A percentile compares a stretch with the other conserved stretches of the same genome.
These are phyloP conservation scores for Linnemannia hyalina DNA, from an alignment of 192 early-diverging fungal genomes.

Conservation along the genomic window DNA sequence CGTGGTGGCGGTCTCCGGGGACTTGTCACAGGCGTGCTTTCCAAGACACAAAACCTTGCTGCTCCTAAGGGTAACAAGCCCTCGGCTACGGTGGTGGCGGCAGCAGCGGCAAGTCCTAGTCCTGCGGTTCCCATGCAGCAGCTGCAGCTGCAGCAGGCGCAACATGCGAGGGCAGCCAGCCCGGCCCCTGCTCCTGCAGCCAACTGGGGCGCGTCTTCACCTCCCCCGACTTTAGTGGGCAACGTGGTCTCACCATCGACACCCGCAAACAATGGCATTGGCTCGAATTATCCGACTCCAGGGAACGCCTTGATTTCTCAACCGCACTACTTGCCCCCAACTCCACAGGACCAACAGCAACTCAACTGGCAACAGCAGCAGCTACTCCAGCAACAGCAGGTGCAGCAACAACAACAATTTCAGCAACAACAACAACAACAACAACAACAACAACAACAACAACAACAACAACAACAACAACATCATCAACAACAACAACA, in stretches of 20 bases:
- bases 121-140: not conserved
- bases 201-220: not conserved
- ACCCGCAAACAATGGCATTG: not conserved
- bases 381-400: slow-evolving; percentile 7
- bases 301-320: slow-evolving; percentile 1
- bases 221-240: not conserved
- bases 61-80: not conserved
- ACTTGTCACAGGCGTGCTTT: not conserved
- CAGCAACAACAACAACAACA: not conserved
- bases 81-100: not conserved
- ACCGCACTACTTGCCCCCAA: not conserved
- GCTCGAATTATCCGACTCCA: not conserved
- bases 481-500: not conserved
- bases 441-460: not conserved
- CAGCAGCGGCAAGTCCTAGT: not conserved
- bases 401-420: slow-evolving; percentile 2
- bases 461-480: not conserved
- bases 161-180: not conserved
- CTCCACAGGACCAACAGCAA: slow-evolving; percentile 3
- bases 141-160: not conserved
- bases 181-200: not conserved
- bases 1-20: not conserved
- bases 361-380: slow-evolving; percentile 1
- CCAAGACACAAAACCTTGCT: not conserved
- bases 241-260: not conserved